Evolutionary conservation across 2,329 filamentous ascomycete genomes (phyloP), one percentile per base, ranked within the genome.

Genomic region (Epichloe gansuensis): DNA sequence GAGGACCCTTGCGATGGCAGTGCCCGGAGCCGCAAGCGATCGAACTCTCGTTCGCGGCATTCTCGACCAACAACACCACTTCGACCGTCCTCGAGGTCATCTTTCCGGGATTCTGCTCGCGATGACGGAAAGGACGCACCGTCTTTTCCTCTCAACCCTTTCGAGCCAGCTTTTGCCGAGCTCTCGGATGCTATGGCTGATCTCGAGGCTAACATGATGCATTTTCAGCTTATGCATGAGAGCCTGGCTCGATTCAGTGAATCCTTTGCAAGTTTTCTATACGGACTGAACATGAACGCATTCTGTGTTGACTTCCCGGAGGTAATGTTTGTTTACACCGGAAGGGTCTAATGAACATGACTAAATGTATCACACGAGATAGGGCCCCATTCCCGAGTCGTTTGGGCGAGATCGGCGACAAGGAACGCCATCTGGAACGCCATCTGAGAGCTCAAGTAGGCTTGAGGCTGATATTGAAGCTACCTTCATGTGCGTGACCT

Each of bases 301-400:
- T 98, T 97, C 66, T 97, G 91, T 66, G 90, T 97, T 35, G 93
- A 98, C 67, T 98, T 96, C 58, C 87, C 89, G 0, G 93, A 98
- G 80, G 89, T 89, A 70, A 40, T 25, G 41, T 50, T 17, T 25
- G n/a, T 25, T 39, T 43, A 31, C 23, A 1, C 27, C 4, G 11
- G 2, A 8, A 25, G 34, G 17, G 35, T 7, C 23, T 9, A 34
- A 11, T 7, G 3, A 35, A 13, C 13, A 9, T 48, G 39, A n/a
- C n/a, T 41, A 21, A n/a, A 42, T 36, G 38, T 38, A 38, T 25
- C 21, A 6, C 17, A 21, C 27, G 17, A 36, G 1, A 44, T 53
- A 93, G 87, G 87, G 86, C 1, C 90, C 90, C 0, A 81, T 95
- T 57, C 64, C 82, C 8, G 89, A 95, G 60, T 95, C 89, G 1